phyloP scores from a whole-genome alignment of 768 basidiomycete species.

The Lactarius akahatsu region DNA sequence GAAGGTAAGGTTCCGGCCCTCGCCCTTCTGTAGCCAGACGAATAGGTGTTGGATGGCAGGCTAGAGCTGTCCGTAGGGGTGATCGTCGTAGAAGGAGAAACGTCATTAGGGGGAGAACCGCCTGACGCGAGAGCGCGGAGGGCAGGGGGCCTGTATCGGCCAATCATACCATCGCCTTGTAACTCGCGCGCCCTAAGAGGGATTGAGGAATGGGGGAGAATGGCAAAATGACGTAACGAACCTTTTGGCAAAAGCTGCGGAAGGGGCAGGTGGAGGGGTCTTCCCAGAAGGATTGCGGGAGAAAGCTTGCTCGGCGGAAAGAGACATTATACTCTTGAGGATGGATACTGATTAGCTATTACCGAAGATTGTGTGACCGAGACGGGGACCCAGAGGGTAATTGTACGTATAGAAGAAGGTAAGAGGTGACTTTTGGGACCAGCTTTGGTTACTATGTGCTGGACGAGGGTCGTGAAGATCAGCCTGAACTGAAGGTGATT shows the following conservation, averaged over 20 bases:
- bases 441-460: slow-evolving; percentile 45
- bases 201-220: slow-evolving; percentile 29
- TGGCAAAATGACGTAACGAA: slow-evolving; percentile 36
- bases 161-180: slow-evolving; percentile 70
- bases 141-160: slow-evolving; percentile 78
- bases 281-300: slow-evolving; percentile 86
- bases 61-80: slow-evolving; percentile 57
- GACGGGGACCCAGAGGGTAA: slow-evolving; percentile 21
- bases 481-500: slow-evolving; percentile 18
- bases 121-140: slow-evolving; percentile 65
- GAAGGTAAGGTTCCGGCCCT: slow-evolving; percentile 98
- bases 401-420: slow-evolving; percentile 36
- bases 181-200: slow-evolving; percentile 77
- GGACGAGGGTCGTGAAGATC: slow-evolving; percentile 42
- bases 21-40: slow-evolving; percentile 87
- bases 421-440: slow-evolving; percentile 35
- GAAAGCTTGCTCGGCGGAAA: slow-evolving; percentile 84
- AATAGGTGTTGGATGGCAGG: slow-evolving; percentile 72
- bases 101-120: slow-evolving; percentile 72
- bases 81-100: slow-evolving; percentile 50
- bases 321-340: slow-evolving; percentile 82
- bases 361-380: slow-evolving; percentile 41
- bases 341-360: slow-evolving; percentile 81
- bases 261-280: slow-evolving; percentile 87
- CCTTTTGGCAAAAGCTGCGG: slow-evolving; percentile 88